Conservation (phyloP, 2,329 filamentous ascomycete genomes). For the Aspergillus ruber region DNA sequence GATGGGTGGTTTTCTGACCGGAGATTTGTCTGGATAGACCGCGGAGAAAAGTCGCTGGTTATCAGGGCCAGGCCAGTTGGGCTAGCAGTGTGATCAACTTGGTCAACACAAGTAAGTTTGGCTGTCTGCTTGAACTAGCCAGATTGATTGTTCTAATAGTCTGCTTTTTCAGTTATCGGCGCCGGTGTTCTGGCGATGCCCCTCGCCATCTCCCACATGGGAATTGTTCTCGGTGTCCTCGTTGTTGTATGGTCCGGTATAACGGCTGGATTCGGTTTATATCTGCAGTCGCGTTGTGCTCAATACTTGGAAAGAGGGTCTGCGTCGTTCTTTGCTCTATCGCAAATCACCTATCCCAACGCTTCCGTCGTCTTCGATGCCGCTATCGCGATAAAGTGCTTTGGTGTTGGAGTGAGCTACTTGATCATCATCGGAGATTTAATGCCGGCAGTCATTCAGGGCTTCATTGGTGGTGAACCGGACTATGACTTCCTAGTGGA, state of each 20-base stretch:
- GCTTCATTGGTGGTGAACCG: constrained; percentile 62
- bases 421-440: constrained; percentile 97
- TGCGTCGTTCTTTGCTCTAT: constrained; percentile 92
- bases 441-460: constrained; percentile 88
- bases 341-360: constrained; percentile 93
- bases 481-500: constrained; percentile 72
- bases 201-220: constrained; percentile 92
- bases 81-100: constrained; percentile 89
- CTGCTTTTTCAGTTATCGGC: constrained; percentile 63
- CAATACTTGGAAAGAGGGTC: constrained; percentile 84
- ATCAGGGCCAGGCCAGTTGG: constrained; percentile 73
- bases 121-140: not conserved
- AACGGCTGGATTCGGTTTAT: constrained; percentile 85
- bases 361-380: constrained; percentile 91
- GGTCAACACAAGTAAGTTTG: constrained; percentile 74
- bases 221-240: constrained; percentile 73
- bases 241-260: constrained; percentile 88
- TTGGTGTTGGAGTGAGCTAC: constrained; percentile 94
- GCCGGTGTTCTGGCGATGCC: constrained; percentile 94
- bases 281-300: constrained; percentile 87
- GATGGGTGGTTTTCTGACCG: constrained; percentile 1
- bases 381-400: constrained; percentile 95
- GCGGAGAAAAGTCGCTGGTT: constrained; percentile 57
- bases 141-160: constrained; percentile 6
- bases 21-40: constrained; percentile 17